Evolutionary conservation across 495 filamentous ascomycete species (phyloP).

Genomic region (Aspergillus indologenus): DNA sequence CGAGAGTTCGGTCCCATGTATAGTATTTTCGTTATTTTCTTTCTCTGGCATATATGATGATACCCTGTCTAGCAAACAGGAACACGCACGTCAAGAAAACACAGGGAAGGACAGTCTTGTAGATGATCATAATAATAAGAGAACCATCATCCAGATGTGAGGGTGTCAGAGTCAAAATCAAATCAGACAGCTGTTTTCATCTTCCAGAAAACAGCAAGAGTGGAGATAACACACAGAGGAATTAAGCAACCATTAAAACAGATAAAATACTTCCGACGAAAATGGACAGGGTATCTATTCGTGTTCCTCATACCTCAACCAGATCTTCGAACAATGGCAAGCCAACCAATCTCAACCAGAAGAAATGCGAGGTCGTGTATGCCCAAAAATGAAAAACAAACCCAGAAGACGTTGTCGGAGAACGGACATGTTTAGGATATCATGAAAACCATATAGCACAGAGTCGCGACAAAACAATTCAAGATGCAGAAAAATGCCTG

Average conservation of each 20-base stretch:
- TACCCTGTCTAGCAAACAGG: neutral
- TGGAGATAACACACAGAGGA: conserved; percentile 9
- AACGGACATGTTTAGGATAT: conserved; percentile 24
- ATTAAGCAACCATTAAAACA: neutral
- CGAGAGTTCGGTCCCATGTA: neutral
- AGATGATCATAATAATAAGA: neutral
- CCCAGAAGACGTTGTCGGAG: conserved; percentile 13
- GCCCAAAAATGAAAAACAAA: conserved; percentile 3
- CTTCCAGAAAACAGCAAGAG: conserved; percentile 12
- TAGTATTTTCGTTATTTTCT: neutral
- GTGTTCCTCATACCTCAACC: conserved; percentile 37
- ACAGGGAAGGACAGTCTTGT: neutral
- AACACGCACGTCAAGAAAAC: neutral
- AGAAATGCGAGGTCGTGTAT: conserved; percentile 18
- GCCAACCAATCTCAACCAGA: conserved; percentile 16
- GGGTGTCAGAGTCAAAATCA: neutral
- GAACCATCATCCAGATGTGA: neutral
- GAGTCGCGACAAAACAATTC: conserved; percentile 19
- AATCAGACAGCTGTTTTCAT: neutral
- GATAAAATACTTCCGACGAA: conserved; percentile 11
- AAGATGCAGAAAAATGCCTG: conserved; percentile 30
- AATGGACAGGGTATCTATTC: conserved; percentile 41
- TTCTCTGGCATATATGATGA: neutral
- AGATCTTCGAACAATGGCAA: conserved; percentile 19
- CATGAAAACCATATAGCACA: conserved; percentile 23